A percentile compares a stretch with the other conserved stretches of the same genome.
These are phyloP conservation scores for Ganoderma sinense DNA, from an alignment of 1,284 basidiomycete genomes.

Conservation along the genomic window DNA sequence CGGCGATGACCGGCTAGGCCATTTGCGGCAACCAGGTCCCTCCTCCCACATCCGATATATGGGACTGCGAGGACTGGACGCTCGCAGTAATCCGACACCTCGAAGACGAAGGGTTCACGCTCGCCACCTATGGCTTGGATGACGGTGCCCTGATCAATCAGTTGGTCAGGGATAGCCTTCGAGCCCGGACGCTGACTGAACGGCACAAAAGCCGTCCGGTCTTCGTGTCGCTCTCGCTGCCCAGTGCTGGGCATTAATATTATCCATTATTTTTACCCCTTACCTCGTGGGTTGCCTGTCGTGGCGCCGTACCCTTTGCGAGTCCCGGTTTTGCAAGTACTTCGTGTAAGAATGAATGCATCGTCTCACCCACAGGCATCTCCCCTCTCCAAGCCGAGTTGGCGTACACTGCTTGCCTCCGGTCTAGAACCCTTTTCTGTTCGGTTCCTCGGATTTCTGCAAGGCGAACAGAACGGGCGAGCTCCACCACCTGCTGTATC, in stretches of 20 bases:
- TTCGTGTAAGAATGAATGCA: too few relatives aligned
- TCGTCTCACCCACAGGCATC: too few relatives aligned
- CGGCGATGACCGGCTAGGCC: not conserved
- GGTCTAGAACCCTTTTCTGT: not conserved
- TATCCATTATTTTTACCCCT: not conserved
- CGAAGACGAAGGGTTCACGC: not conserved
- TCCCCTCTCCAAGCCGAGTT: too few relatives aligned
- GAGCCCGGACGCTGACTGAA: not conserved
- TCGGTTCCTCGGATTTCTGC: not conserved
- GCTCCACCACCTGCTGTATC: not conserved
- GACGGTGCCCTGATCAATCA: not conserved
- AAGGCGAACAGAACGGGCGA: not conserved
- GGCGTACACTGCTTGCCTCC: not conserved
- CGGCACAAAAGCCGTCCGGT: not conserved
- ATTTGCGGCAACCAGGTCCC: not conserved
- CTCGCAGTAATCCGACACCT: not conserved
- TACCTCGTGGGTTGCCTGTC: too few relatives aligned
- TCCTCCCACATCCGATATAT: not conserved
- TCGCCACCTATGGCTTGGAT: not conserved
- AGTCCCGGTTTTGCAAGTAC: too few relatives aligned
- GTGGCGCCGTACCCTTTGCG: too few relatives aligned
- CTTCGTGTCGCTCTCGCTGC: not conserved
- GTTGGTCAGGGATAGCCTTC: not conserved
- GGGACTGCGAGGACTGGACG: conserved; percentile 10
- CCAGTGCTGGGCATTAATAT: not conserved